Percentiles rank a stretch among this genome's conserved stretches.
Evolutionary conservation across 2,329 filamentous ascomycete species (phyloP).

Genomic region (Orbilia javanica): DNA sequence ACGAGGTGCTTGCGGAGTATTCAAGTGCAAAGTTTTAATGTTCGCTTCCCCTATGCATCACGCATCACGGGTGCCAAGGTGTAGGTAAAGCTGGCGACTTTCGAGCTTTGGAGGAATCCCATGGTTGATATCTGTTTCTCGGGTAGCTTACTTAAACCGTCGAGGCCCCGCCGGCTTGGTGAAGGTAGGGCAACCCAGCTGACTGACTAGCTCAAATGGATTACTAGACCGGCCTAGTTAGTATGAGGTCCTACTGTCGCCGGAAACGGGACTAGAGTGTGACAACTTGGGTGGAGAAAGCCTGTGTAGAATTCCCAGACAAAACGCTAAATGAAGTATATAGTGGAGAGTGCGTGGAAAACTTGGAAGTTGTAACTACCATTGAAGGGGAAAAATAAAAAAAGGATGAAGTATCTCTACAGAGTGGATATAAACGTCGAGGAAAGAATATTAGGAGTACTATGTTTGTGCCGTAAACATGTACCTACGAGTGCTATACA

Average conservation of each 20-base stretch:
- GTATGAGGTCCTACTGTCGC: conserved; percentile 2
- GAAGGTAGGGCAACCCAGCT: background rate
- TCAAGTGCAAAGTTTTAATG: no score
- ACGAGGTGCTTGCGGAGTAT: no score
- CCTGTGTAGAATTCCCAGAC: background rate
- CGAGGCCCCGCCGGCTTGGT: background rate
- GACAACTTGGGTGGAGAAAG: conserved; percentile 14
- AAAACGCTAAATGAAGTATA: background rate
- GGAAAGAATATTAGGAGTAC: background rate
- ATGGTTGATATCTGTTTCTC: background rate
- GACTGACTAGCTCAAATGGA: background rate
- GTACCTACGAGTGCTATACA: background rate
- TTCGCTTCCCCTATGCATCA: no score
- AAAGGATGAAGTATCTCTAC: background rate
- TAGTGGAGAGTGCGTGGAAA: background rate
- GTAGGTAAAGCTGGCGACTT: no score
- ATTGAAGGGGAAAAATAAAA: background rate
- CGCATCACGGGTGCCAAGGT: no score
- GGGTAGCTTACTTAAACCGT: conserved; percentile 3
- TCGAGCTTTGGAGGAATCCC: background rate
- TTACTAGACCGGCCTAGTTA: background rate
- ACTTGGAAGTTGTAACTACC: background rate
- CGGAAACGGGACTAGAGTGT: conserved; percentile 37
- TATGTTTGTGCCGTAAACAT: background rate
- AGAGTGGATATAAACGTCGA: background rate